Base-by-base conservation (phyloP, 2,329 filamentous ascomycete species). In the Penicillium rolfsii region DNA sequence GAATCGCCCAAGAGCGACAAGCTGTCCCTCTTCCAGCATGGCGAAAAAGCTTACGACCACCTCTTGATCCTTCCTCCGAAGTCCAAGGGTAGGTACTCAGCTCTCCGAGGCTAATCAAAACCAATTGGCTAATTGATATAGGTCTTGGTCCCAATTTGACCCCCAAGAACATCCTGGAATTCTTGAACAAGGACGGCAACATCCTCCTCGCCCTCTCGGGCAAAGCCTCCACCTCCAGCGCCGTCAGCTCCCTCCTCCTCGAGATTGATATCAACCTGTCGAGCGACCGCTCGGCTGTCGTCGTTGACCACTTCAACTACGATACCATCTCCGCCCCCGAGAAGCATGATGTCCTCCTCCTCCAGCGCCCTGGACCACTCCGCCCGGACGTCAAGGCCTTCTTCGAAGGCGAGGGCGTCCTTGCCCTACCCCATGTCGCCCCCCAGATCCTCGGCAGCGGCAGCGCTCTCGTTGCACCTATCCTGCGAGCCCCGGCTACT, bases 281-380 rank as follows among this genome's bases (percentile, higher is more conserved):
- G 41, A 80, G 87, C 38, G 94, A 97, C 78, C 91, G 93, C 72
- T 91, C 89, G 58, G 88, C 91, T 59, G 82, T 94, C 60, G 89
- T 97, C 5, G 89, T 98, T 63, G 95, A 98, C 79, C 95, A 99
- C 82, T 97, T 98, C 87, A 90, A 91, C 81, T 95, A 95, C 80
- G 94, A 98, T 73, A 83, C 85, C 59, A 69, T 85, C 35, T 91
- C 89, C 43, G 89, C 94, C 4, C 74, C 87, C 53, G 93, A 97
- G 66, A 86, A 88, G 73, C 95, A 99, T 79, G 92, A 98, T 78
- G 91, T 97, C 33, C 83, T 99, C 48, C 84, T 97, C 33, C 80
- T 97, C 55, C 86, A 90, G 46, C 83, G 86, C 38, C 91, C 93
- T 4, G 80, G 81, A 61, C 79, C 85, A 53, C 76, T 89, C 63